Evolutionary conservation across 441 rosid genomes (phyloP).

Genomic region (Pelargonium citronellum): DNA sequence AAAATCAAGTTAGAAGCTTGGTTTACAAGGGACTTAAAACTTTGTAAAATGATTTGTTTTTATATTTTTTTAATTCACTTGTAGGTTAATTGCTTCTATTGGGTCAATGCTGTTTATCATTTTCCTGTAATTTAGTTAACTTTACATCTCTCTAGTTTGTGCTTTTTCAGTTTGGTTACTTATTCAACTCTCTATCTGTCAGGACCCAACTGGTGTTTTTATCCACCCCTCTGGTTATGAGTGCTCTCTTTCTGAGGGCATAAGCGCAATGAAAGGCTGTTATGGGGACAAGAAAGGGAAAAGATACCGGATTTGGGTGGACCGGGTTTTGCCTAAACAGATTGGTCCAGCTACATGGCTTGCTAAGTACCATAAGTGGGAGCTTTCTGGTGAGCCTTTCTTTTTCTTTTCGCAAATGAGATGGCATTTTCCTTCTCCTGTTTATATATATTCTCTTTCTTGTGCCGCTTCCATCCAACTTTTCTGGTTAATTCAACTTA

Average conservation of each 20-base stretch:
- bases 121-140: background rate
- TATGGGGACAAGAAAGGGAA: constrained; percentile 77
- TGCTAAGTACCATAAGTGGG: constrained; percentile 54
- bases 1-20: background rate
- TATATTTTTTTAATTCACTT: background rate
- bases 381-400: constrained; percentile 40
- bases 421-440: background rate
- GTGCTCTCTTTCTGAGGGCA: constrained; percentile 42
- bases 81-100: background rate
- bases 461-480: background rate
- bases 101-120: background rate
- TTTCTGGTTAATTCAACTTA: background rate
- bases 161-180: constrained; percentile 16
- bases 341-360: constrained; percentile 53
- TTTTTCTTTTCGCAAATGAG: background rate
- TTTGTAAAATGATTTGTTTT: background rate
- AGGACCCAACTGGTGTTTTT: constrained; percentile 52
- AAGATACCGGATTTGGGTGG: constrained; percentile 70
- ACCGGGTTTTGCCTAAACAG: constrained; percentile 48
- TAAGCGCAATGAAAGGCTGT: constrained; percentile 39
- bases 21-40: background rate
- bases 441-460: background rate
- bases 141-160: background rate
- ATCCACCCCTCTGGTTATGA: constrained; percentile 72
- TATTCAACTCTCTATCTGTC: constrained; percentile 16